Evolutionary conservation across 2,329 filamentous ascomycete genomes (phyloP), one percentile per base, ranked within the genome.

Genomic region (Neodidymelliopsis sp.): DNA sequence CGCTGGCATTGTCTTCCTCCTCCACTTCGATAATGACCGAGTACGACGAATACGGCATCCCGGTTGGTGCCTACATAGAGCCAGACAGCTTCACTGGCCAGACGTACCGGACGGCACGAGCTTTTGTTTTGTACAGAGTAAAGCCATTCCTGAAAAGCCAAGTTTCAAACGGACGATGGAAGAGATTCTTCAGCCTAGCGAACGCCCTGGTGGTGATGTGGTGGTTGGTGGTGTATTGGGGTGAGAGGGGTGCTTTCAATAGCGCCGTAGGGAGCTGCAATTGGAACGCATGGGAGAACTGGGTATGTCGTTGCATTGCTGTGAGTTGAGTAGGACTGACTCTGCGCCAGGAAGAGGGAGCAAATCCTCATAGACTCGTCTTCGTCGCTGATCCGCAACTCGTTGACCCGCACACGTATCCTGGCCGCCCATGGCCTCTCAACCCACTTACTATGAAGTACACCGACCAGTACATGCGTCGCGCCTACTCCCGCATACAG

Each of bases 381-480:
- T 86, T 97, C 69, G 81, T 97, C 59, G 91, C 92, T 53, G 92
- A 97, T 67, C 92, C 92, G 31, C 92, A 97, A 71, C 82, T 97
- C 49, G 91, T 94, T 66, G 92, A 97, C 73, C 90, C 91, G 44
- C 90, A 97, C 72, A 95, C 91, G n/a, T 97, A 97, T 66, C 90
- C 91, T 2, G 91, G 88, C 60, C 86, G 92, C 33, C 86, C 85
- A 28, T 89, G 86, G 86, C 86, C 85, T 9, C 74, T 89, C n/a
- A 86, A 84, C 6, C 79, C 78, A 6, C 70, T 88, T 51, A 89
- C 87, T 1, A 79, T 87, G 51, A 77, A 78, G 49, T 86, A 96
- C 61, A 95, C 92, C 46, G 94, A 99, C 73, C 89, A 91, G 67
- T 99, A 97, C 74, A 83, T 99, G 56, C 85, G 87, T 29, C 85